Base-by-base conservation (phyloP, 1,284 basidiomycete genomes). In the Malassezia restricta region DNA sequence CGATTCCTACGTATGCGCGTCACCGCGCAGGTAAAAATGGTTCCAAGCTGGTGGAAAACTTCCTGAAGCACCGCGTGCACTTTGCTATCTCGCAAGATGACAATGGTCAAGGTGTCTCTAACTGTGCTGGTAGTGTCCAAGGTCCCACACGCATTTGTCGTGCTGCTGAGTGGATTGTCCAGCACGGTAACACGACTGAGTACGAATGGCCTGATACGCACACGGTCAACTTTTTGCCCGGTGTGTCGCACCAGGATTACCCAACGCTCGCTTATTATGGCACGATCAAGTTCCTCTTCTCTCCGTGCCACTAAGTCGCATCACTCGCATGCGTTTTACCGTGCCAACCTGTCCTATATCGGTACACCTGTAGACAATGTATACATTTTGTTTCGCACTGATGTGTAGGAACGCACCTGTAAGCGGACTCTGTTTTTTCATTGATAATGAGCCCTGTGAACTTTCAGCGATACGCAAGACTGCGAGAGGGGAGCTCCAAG, bases 231-330 rank as follows among this genome's bases (percentile, higher is more conserved):
- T 66, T 65, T 43, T 59, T 67, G 28, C 62, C 49, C 6, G 65
- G 64, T 17, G 57, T 58, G 4, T 61, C 61, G 9, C 68, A 71
- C 43, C 66, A 69, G 39, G 68, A 71, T 49, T 71, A 67, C 40
- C 40, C 39, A 1, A 44, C 43, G 37, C 27, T 54, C 12, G 47
- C 52, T 4, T 33, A 49, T 12, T 54, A 45, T 15, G 20, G 15
- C n/a, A 39, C 37, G 4, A 15, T 54, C 5, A 40, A 49, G 28
- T 44, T 32, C 27, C 12, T 54, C 15, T 49, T 54, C n/a, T 30
- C 27, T 37, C 11, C 30, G 9, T 11, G n/a, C 33, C 9, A 35
- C 5, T 35, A 4, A 24, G 2, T 24, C 4, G 20, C 20, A 24
- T 24, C 20, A 24, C 20, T 24, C 20, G 20, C 20, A 24, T 24